Conservation (phyloP, 2,329 filamentous ascomycete species). For the Fusarium dlaminii region DNA sequence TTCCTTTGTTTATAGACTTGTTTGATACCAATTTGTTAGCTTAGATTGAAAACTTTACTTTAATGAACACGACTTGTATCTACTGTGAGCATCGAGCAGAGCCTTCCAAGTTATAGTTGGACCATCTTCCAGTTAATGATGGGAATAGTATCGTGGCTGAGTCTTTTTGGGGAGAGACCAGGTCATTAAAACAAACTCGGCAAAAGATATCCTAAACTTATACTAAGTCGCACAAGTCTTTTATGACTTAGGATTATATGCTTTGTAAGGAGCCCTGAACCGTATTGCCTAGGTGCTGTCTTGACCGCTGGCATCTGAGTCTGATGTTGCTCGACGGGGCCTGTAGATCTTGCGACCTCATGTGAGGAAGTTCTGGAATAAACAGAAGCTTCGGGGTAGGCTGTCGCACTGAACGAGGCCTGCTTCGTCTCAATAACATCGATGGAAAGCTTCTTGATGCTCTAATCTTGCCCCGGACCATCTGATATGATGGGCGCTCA, state of each 20-base stretch:
- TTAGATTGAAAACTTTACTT: not conserved
- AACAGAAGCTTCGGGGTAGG: accelerated
- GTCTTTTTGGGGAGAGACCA: not conserved
- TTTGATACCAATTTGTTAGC: slow-evolving; percentile 26
- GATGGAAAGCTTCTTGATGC: too few relatives aligned
- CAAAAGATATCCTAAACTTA: not conserved
- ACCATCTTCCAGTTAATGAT: accelerated
- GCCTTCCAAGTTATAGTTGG: accelerated
- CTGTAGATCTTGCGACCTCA: not conserved
- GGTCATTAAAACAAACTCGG: not conserved
- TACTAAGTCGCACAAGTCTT: not conserved
- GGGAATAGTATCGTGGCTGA: not conserved
- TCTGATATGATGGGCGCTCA: too few relatives aligned
- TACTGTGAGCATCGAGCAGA: accelerated
- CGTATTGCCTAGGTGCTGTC: not conserved
- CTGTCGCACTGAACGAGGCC: accelerated
- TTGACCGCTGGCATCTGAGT: not conserved
- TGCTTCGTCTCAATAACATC: accelerated
- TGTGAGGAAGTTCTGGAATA: too few relatives aligned
- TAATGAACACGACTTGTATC: not conserved
- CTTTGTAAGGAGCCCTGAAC: not conserved
- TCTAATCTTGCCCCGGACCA: accelerated
- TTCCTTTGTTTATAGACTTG: slow-evolving; percentile 18
- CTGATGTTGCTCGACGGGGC: not conserved
- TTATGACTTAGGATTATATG: accelerated